Conservation (phyloP, 2,329 filamentous ascomycete genomes). For the Blumeria hordei region DNA sequence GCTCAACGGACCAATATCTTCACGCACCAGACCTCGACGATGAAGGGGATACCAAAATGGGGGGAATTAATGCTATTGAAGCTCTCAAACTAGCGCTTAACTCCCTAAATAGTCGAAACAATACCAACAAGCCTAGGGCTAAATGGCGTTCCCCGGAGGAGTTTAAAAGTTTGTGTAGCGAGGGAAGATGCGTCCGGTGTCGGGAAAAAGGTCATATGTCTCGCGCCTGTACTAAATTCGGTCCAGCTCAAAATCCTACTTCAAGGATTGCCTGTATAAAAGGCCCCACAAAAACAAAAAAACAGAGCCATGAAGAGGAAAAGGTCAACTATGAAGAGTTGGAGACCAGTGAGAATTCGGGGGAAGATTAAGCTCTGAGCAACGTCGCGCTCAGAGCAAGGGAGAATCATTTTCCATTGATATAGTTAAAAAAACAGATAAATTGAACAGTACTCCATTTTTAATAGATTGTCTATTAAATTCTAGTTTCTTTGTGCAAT, state of each 20-base stretch:
- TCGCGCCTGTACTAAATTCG: neutral
- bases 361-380: neutral
- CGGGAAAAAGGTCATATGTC: neutral
- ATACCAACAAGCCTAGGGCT: neutral
- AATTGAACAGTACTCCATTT: neutral
- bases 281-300: neutral
- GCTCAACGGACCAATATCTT: neutral
- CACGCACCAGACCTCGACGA: neutral
- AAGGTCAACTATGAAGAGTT: neutral
- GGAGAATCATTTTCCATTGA: neutral
- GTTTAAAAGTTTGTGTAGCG: neutral
- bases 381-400: neutral
- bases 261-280: neutral
- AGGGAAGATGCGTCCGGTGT: neutral
- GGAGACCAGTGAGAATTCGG: neutral
- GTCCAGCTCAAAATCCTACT: neutral
- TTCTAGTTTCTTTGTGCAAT: neutral
- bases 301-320: neutral
- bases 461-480: neutral
- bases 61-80: neutral
- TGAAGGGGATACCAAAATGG: neutral
- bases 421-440: neutral
- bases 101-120: neutral
- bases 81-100: neutral
- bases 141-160: neutral